Evolutionary conservation across 106 monocot genomes (phyloP).

Genomic region (Dendrobium huoshanense): DNA sequence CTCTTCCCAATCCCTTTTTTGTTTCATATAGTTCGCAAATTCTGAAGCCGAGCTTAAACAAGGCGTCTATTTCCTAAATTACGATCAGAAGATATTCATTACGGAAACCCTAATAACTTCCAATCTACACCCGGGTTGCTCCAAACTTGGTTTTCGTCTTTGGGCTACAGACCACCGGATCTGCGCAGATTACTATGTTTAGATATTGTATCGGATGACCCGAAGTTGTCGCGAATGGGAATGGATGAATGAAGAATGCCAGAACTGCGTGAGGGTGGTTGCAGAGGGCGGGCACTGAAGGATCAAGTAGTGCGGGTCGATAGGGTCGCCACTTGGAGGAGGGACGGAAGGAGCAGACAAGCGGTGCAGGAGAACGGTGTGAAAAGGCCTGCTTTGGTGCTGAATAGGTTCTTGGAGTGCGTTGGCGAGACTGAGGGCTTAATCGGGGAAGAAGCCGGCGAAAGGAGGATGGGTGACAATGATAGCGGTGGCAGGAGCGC

Average conservation of each 20-base stretch:
- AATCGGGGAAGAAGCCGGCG: conserved; percentile 27
- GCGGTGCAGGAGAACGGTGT: conserved; percentile 6
- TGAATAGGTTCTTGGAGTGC: conserved; percentile 22
- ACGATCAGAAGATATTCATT: not conserved
- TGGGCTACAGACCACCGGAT: not conserved
- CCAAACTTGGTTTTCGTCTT: conserved; percentile 1
- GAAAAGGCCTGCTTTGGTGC: conserved; percentile 10
- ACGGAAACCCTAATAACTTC: not conserved
- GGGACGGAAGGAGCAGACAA: conserved; percentile 12
- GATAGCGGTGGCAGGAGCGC: conserved; percentile 52
- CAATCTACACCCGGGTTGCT: not conserved
- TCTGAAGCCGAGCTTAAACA: not conserved
- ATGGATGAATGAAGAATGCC: conserved; percentile 73
- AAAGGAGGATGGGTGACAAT: conserved; percentile 45
- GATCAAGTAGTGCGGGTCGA: conserved; percentile 15
- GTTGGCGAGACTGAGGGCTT: conserved; percentile 17
- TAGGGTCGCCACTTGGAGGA: conserved; percentile 5
- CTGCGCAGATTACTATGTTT: not conserved
- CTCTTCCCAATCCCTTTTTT: too few species aligned
- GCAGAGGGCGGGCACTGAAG: conserved; percentile 48
- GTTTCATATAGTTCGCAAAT: not conserved
- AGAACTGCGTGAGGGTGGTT: conserved; percentile 56
- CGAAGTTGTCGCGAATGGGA: not conserved
- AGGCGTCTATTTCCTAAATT: not conserved
- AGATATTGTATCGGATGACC: not conserved